Base-by-base conservation (phyloP, 768 basidiomycete species). In the Amanita brunnescens region DNA sequence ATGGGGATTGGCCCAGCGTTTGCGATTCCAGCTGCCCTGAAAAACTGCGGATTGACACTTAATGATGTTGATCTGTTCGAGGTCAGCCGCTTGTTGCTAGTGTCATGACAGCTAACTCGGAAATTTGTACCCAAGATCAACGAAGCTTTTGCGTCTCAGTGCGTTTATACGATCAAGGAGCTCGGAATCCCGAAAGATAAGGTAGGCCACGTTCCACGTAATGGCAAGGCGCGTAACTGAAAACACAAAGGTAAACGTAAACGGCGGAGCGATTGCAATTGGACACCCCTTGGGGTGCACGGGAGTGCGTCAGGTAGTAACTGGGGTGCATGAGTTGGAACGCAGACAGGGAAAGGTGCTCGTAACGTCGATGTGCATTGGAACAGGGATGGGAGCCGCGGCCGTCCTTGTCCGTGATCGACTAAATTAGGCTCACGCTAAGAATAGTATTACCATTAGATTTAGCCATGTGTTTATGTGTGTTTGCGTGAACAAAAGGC, bases 331-430 rank as follows among this genome's bases (percentile, higher is more conserved):
- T 59, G 84, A 85, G 55, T 70, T 91, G 49, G 70, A 77, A 38
- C 81, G 88, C 59, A 70, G 87, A 53, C 72, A 77, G 24, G 81
- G 81, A 46, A 86, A 85, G 73, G 69, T 93, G 6, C 71, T 94
- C 41, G 77, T 91, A n/a, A 91, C 88, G 2, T 83, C 82, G 12
- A 93, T 93, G 90, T 93, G 91, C 61, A 84, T 94, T 49, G 82
- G 85, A 14, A 85, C 84, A 10, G 88, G 91, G n/a, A 91, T 91
- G 89, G 90, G 90, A n/a, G 91, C 89, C 7, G 88, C 87, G 16
- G 83, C 71, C 0, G 71, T 89, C 13, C 89, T 90, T 64, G 66
- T 88, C 2, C 70, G 76, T 45, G 85, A 87, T 50, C 65, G 60
- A 48, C 29, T 37, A 35, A 30, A 39, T 20, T 30, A 41, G 14